Conservation (phyloP, 768 basidiomycete species). For the Collybiopsis confluens region DNA sequence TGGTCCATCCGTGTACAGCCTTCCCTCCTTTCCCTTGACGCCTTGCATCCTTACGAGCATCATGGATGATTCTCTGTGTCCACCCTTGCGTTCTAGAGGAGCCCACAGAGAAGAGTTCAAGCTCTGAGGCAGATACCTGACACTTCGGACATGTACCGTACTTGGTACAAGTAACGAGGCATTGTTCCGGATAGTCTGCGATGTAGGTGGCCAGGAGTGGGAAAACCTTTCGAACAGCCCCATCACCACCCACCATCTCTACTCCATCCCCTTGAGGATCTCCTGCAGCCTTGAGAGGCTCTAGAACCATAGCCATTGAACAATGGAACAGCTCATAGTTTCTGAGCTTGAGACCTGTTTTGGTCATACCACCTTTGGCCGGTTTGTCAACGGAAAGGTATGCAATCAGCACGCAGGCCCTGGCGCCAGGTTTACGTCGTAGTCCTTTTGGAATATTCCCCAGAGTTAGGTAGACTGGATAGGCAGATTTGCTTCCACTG, state of each 20-base stretch:
- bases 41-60: not conserved
- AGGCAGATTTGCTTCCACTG: no score
- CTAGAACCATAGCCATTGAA: not conserved
- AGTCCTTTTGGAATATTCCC: no score
- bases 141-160: not conserved
- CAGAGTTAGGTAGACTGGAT: no score
- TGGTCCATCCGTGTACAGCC: no score
- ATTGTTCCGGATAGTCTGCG: slow-evolving; percentile 4
- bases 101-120: not conserved
- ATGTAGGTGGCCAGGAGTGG: slow-evolving; percentile 9
- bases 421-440: no score
- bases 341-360: not conserved
- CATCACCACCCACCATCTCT: slow-evolving; percentile 9
- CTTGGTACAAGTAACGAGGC: not conserved
- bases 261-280: slow-evolving; percentile 3
- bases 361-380: not conserved
- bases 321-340: not conserved
- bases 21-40: no score
- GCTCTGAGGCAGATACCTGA: not conserved
- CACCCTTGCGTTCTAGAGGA: no score
- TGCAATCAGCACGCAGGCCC: not conserved
- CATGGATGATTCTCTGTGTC: not conserved
- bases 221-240: not conserved
- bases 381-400: not conserved
- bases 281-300: not conserved